Conservation (phyloP, 257 asterid species). For the Euphrasia confusa region DNA sequence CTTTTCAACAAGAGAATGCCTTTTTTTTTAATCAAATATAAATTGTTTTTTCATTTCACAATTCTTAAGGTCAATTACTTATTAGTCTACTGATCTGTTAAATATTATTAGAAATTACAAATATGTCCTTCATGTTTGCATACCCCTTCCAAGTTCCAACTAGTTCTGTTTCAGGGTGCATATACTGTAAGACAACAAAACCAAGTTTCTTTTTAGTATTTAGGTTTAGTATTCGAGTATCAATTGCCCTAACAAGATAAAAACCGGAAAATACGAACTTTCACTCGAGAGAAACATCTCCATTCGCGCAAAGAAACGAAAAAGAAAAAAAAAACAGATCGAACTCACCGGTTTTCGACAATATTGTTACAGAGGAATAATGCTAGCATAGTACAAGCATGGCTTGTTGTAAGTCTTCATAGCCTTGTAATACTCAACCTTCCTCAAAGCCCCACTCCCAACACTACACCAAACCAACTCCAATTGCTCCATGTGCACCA, state of each 20-base stretch:
- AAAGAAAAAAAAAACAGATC: neutral
- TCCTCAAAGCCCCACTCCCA: conserved; percentile 18
- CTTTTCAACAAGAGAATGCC: neutral
- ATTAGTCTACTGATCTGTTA: too few relatives aligned
- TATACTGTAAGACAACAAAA: too few relatives aligned
- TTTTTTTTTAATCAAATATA: neutral
- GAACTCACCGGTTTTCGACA: neutral
- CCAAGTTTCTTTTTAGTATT: too few relatives aligned
- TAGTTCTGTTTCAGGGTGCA: neutral
- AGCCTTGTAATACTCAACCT: conserved; percentile 29
- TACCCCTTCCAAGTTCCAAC: too few relatives aligned
- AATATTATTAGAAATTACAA: too few relatives aligned
- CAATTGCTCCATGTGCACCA: conserved; percentile 38
- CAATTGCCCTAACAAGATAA: neutral
- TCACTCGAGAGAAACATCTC: neutral
- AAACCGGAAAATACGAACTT: too few relatives aligned
- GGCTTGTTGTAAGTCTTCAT: conserved; percentile 38
- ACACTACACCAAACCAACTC: conserved; percentile 34
- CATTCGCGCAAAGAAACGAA: neutral
- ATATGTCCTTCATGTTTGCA: too few relatives aligned
- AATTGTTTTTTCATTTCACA: too few relatives aligned
- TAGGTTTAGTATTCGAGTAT: too few relatives aligned
- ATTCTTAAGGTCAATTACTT: too few relatives aligned
- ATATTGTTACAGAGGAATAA: conserved; percentile 16
- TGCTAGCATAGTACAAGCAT: conserved; percentile 28